Evolutionary conservation across 306 rosid species (phyloP).

Genomic region (Malus sylvestris): DNA sequence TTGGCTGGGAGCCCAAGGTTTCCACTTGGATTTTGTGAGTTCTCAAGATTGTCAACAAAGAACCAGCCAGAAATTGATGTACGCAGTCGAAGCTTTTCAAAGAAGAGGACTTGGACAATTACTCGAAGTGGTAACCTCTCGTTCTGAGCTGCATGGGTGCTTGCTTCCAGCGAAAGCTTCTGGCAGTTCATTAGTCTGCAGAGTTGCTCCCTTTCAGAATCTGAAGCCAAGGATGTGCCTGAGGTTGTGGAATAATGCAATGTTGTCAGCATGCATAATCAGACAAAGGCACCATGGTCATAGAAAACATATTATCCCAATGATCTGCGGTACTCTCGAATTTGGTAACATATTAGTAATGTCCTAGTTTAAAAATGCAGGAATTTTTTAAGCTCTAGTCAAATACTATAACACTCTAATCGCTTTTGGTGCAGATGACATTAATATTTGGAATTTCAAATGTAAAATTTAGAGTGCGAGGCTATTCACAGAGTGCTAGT

Average conservation of each 20-base stretch:
- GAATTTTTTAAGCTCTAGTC: too few relatives aligned
- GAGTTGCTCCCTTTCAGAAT: constrained; percentile 76
- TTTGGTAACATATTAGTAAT: background rate
- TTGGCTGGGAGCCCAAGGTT: constrained; percentile 34
- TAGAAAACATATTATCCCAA: background rate
- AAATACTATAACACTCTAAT: too few relatives aligned
- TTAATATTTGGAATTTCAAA: too few relatives aligned
- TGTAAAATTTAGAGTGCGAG: background rate
- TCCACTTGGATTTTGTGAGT: constrained; percentile 35
- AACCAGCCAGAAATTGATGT: constrained; percentile 86
- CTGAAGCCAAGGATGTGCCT: constrained; percentile 90
- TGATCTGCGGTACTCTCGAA: background rate
- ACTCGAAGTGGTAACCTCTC: constrained; percentile 78
- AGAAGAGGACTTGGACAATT: constrained; percentile 71
- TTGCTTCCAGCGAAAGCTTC: constrained; percentile 75
- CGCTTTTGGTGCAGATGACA: background rate
- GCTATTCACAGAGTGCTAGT: background rate
- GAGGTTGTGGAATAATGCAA: constrained; percentile 4
- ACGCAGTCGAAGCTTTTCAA: constrained; percentile 80
- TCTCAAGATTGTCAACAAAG: constrained; percentile 62
- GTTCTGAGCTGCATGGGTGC: constrained; percentile 85
- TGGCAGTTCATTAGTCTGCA: constrained; percentile 82
- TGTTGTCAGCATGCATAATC: background rate
- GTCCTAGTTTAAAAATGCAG: background rate
- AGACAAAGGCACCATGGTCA: background rate